Base-by-base conservation (phyloP, 805 yeast genomes). In the Candida ortonii region DNA sequence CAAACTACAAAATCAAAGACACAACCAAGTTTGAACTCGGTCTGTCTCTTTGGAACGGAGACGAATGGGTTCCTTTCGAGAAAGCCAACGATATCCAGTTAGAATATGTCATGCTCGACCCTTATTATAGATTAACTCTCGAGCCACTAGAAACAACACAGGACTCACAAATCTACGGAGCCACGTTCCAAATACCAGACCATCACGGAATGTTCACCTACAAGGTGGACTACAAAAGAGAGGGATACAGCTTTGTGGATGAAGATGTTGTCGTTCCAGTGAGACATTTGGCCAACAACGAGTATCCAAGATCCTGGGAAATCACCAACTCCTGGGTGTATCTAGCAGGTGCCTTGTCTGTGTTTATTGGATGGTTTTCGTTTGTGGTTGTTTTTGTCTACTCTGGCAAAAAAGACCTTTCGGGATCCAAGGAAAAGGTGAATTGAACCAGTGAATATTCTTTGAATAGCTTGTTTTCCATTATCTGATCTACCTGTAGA, bases 181-280 rank as follows among this genome's bases (percentile, higher is more conserved):
- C 74, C 13, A 62, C 66, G 33, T 87, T 93, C 61, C 71, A 71
- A 29, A 62, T 87, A 23, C 99, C 99, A 15, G 97, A 90, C 60
- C 96, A 88, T 53, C 96, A 93, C 61, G 99, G 99, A 38, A 84
- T 93, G 74, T 93, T 88, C 65, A 84, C 96, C 2, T 88, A 85
- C 58, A 71, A 71, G 42, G 70, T 84, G 28, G 82, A 84, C 50
- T 89, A 89, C 67, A 74, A 74, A 57, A 78, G 95, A 55, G 67
- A 75, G 10, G 97, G 97, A 5, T 69, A 71, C 49, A 69, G 84
- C 16, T 88, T 69, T 59, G 57, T 90, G 34, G 68, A 68, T 17
- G 85, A 81, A 49, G 70, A 73, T 42, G 71, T 71, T 35, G 78
- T 83, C 13, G 86, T 87, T 34, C 79, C 97, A 2, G 80, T 93